Conservation (phyloP, 2,329 filamentous ascomycete genomes). For the Ophiocordyceps robertsii region DNA sequence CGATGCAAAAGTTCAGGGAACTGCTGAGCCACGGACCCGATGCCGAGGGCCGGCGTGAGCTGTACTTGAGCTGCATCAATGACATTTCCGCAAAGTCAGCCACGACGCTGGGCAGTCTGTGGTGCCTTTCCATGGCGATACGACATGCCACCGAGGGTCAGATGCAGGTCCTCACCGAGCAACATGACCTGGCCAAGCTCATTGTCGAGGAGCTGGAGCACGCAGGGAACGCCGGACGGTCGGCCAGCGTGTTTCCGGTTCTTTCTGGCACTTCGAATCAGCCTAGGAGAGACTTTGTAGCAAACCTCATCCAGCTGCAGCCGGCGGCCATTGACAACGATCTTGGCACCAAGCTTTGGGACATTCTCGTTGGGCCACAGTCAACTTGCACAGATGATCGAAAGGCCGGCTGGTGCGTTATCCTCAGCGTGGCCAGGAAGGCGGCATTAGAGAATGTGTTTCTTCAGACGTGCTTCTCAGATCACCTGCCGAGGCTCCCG, state of each 20-base stretch:
- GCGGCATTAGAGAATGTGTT: slow-evolving; percentile 39
- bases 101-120: slow-evolving; percentile 61
- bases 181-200: slow-evolving; percentile 48
- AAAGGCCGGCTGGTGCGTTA: slow-evolving; percentile 54
- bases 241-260: slow-evolving; percentile 26
- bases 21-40: slow-evolving; percentile 45
- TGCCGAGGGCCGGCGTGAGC: slow-evolving; percentile 39
- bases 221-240: slow-evolving; percentile 21
- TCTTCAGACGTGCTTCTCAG: slow-evolving; percentile 35
- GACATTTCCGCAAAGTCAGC: slow-evolving; percentile 51
- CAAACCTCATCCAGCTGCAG: slow-evolving; percentile 44
- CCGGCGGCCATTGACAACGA: slow-evolving; percentile 47
- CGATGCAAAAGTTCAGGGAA: slow-evolving; percentile 44
- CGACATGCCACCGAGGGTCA: slow-evolving; percentile 32
- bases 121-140: slow-evolving; percentile 42
- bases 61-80: slow-evolving; percentile 53
- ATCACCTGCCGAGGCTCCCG: slow-evolving; percentile 43
- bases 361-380: slow-evolving; percentile 53
- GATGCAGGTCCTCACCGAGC: slow-evolving; percentile 40
- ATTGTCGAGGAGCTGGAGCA: slow-evolving; percentile 53
- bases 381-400: slow-evolving; percentile 48
- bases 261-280: slow-evolving; percentile 33
- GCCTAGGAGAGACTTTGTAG: slow-evolving; percentile 44
- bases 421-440: slow-evolving; percentile 35
- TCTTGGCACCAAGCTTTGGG: slow-evolving; percentile 55